Evolutionary conservation across 1,284 basidiomycete genomes (phyloP), one percentile per base, ranked within the genome.

Genomic region (Boletellus sp.): DNA sequence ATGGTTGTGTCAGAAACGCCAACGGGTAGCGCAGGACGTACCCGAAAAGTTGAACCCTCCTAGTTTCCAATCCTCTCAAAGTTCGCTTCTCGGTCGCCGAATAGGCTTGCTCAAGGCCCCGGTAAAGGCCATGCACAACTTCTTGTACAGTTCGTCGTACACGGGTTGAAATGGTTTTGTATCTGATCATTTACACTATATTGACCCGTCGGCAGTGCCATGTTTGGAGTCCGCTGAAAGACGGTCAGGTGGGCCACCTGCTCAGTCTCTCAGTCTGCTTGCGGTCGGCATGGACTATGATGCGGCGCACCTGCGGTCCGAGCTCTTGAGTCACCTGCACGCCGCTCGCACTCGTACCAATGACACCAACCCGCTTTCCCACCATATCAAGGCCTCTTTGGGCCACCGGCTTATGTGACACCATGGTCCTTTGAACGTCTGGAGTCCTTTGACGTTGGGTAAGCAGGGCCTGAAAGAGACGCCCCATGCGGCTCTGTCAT

Each of bases 221-320:
- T 15, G n/a, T 61, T 59, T 6, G 58, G 59, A 3, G 58, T 59
- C 16, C 59, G 51, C 35, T 60, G 59, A 37, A 61, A 60, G 2
- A 61, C 53, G 11, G 53, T 57, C 15, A 61, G 24, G 19, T 59
- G 57, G 0, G 22, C 30, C 2, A 53, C 53, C 58, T 59, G 21
- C 16, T 42, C 13, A n/a, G 1, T 16, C 2, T 12, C 8, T 45
- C 18, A 47, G 50, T 10, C 3, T 4, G 3, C 8, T 32, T 30
- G 10, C n/a, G 6, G 11, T n/a, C 2, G 7, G 7, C 8, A n/a
- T 13, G 12, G 16, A 12, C 12, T 28, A 4, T 12, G 45, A 19
- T 4, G 30, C 6, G 30, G 16, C 53, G 19, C 30, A 59, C 60
- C 15, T 53, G 44, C 32, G 37, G 44, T 24, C 60, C 58, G 11